phyloP scores from a whole-genome alignment of 2,329 filamentous ascomycete species.

The Xylaria sp. region DNA sequence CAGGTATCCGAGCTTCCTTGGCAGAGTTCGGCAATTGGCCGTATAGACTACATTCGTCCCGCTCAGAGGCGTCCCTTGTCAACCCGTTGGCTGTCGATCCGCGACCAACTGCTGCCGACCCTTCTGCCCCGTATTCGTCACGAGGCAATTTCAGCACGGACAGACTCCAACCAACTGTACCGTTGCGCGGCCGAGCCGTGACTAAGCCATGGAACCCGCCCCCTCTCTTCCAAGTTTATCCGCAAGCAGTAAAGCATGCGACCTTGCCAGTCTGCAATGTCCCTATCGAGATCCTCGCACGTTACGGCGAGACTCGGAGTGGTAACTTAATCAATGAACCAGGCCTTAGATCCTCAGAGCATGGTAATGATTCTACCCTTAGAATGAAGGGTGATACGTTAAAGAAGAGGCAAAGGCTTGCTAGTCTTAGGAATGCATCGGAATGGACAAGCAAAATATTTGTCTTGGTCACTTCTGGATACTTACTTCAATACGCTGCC shows the following conservation, averaged over 20 bases:
- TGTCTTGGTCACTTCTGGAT: constrained; percentile 76
- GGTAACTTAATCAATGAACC: constrained; percentile 52
- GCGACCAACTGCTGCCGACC: constrained; percentile 33
- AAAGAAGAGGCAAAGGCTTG: constrained; percentile 61
- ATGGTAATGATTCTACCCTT: constrained; percentile 43
- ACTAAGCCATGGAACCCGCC: constrained; percentile 70
- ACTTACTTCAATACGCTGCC: constrained; percentile 78
- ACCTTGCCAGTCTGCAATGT: constrained; percentile 74
- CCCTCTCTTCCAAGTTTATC: constrained; percentile 87
- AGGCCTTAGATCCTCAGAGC: constrained; percentile 42
- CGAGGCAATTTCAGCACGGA: constrained; percentile 32
- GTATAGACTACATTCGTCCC: constrained; percentile 51
- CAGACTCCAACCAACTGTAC: constrained; percentile 36
- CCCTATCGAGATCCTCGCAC: constrained; percentile 75
- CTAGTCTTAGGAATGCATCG: constrained; percentile 57
- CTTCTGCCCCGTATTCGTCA: constrained; percentile 26
- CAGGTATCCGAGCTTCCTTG: constrained; percentile 59
- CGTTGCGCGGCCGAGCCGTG: constrained; percentile 29
- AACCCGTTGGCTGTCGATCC: constrained; percentile 38
- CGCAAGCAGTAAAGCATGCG: constrained; percentile 81
- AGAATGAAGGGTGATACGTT: constrained; percentile 55
- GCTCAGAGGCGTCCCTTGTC: constrained; percentile 52
- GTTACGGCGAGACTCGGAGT: constrained; percentile 65
- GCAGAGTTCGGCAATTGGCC: constrained; percentile 59
- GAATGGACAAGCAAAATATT: constrained; percentile 80